Evolutionary conservation across 139 green algal genomes (phyloP).

Genomic region (Chlamydomonas eustigma): DNA sequence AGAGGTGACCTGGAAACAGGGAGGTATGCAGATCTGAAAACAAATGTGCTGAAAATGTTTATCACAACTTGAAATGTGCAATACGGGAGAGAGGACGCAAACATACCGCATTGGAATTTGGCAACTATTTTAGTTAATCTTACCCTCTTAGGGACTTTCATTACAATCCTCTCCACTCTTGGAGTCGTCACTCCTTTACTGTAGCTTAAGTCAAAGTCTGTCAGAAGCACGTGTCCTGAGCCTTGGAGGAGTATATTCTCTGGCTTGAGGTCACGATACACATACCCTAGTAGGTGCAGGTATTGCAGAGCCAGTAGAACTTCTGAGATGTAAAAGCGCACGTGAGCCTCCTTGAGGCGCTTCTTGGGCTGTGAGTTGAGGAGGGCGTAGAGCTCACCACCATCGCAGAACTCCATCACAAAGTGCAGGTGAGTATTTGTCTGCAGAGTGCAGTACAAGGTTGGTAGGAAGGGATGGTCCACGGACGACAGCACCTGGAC

Average conservation of each 20-base stretch:
- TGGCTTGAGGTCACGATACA: conserved; percentile 98
- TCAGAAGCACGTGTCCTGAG: conserved; percentile 90
- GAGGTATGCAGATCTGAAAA: no score
- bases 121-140: no score
- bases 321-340: conserved; percentile 89
- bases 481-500: conserved; percentile 74
- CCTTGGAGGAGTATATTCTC: conserved; percentile 96
- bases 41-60: no score
- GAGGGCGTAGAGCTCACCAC: conserved; percentile 69
- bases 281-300: conserved; percentile 91
- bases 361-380: conserved; percentile 61
- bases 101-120: no score
- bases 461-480: conserved; percentile 97
- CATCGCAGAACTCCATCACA: conserved; percentile 73
- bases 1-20: no score
- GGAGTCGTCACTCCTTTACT: conserved; percentile 54
- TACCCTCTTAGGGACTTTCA: neutral
- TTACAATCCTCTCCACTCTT: conserved; percentile 26
- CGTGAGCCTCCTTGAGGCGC: conserved; percentile 64
- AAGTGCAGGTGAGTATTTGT: conserved; percentile 88
- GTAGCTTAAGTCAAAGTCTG: conserved; percentile 96
- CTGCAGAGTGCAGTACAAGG: conserved; percentile 89
- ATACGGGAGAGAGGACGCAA: no score
- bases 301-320: conserved; percentile 96
- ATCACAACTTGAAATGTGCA: no score